Base-by-base conservation (phyloP, 495 filamentous ascomycete genomes). In the Aspergillus leporis region DNA sequence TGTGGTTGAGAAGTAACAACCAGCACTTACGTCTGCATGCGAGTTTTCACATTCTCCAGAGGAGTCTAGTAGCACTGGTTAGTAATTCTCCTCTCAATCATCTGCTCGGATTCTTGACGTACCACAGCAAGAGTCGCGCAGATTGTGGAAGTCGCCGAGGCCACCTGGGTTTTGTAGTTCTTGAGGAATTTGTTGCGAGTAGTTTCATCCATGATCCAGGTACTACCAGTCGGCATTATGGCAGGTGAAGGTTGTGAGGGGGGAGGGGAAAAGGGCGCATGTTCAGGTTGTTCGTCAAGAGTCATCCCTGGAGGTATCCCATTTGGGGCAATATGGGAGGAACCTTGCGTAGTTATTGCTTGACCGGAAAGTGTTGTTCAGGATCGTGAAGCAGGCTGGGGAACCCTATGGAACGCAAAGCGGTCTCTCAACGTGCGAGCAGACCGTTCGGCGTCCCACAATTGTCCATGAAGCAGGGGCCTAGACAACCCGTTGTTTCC, bases 371-470 rank as follows among this genome's bases (percentile, higher is more conserved):
- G n/a, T 56, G 45, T 41, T 48, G 43, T 51, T 51, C 34, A 60
- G 58, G 19, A 51, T 47, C 40, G 56, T 55, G 22, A 58, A 47
- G 58, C 59, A 75, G 74, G 76, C 72, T 77, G 76, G 71, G 74
- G 76, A 78, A 76, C 73, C 76, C 71, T 70, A 78, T 78, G 76
- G 76, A 79, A 80, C 75, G 78, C 78, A 77, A 78, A 79, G 67
- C 75, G 76, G 76, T 71, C 75, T 78, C 78, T 78, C 78, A 78
- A 56, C 61, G 53, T 56, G 68, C 63, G 76, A 80, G 78, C 63
- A 76, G 75, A 78, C 76, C 75, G 73, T 79, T 76, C 64, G 55
- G 78, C 76, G 76, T 78, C 76, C 78, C 78, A 78, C 76, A 78
- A 73, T 72, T 73, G 60, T 72, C 70, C 76, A 75, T 79, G 58